A percentile compares a stretch with the other conserved stretches of the same genome.
phyloP scores from a whole-genome alignment of 768 basidiomycete species.

The Daedaleopsis nitida region DNA sequence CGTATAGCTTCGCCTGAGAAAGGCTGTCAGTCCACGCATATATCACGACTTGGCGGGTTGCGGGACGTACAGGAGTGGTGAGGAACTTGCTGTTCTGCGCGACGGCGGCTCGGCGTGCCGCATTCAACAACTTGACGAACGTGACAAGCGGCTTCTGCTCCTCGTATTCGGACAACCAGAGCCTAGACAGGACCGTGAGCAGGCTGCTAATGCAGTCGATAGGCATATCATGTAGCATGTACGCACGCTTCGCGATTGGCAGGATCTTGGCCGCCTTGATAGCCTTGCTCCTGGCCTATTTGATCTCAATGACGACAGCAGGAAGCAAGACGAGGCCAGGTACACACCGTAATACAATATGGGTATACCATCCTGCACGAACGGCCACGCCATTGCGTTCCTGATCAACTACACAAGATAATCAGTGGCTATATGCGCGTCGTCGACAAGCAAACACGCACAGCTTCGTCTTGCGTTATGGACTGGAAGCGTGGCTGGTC shows the following conservation, averaged over 20 bases:
- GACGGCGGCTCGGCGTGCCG: conserved; percentile 53
- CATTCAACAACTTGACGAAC: conserved; percentile 51
- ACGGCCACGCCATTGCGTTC: conserved; percentile 53
- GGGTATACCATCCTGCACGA: conserved; percentile 53
- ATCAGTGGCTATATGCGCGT: neutral
- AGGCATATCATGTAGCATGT: neutral
- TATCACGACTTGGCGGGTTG: no score
- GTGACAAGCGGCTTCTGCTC: conserved; percentile 51
- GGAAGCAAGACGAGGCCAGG: neutral
- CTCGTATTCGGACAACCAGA: conserved; percentile 62
- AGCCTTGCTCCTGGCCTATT: conserved; percentile 54
- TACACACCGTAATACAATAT: conserved; percentile 50
- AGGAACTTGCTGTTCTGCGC: conserved; percentile 44
- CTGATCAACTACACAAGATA: conserved; percentile 35
- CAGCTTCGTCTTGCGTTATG: conserved; percentile 42
- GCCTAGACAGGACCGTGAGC: conserved; percentile 33
- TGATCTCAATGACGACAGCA: neutral
- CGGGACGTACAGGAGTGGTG: conserved; percentile 43
- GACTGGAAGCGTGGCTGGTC: conserved; percentile 54
- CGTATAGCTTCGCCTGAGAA: neutral
- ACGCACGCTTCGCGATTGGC: conserved; percentile 54
- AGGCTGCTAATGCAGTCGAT: neutral
- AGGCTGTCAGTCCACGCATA: neutral
- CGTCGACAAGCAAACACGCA: conserved; percentile 25
- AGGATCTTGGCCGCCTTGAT: conserved; percentile 46